Base-by-base conservation (phyloP, 352 stramenopile genomes). In the Pythium graminicola region DNA sequence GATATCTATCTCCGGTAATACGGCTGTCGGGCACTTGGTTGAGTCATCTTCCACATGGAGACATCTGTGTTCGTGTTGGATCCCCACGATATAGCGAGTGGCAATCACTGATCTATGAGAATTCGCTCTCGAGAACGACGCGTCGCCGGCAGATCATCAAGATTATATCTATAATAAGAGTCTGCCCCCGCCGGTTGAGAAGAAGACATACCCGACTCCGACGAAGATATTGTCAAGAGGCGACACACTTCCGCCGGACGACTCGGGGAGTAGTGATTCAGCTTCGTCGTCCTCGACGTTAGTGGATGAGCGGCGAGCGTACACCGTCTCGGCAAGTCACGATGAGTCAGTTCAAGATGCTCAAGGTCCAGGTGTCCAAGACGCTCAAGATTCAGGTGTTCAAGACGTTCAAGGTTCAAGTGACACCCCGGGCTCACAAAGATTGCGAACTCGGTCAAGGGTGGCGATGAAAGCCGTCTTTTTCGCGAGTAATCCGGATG, bases 181-280 rank as follows among this genome's bases (percentile, higher is more conserved):
- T 13, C 35, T 54, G 4, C 47, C 47, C 7, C 33, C 23, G 19
- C 13, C 47, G 22, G 47, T 54, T 1, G 3, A 3, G 22, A 2
- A 24, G 16, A 3, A 9, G 4, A 26, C 9, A 1, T 54, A 46
- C 24, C 23, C 26, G 7, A 10, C 35, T 19, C 47, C 20, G 11
- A 54, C 29, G 17, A 53, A 51, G 47, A 54, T 54, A 6, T 36
- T 54, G 33, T n/a, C n/a, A n/a, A n/a, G n/a, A n/a, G n/a, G n/a
- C n/a, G n/a, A n/a, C n/a, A n/a, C n/a, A n/a, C n/a, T n/a, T n/a
- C n/a, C n/a, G n/a, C n/a, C n/a, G n/a, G n/a, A n/a, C n/a, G n/a
- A n/a, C n/a, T n/a, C n/a, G n/a, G n/a, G n/a, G n/a, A n/a, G n/a
- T n/a, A n/a, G n/a, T n/a, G n/a, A n/a, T n/a, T n/a, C n/a, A n/a